Evolutionary conservation across 331 rosid genomes (phyloP).

Genomic region (Malus hybrid): DNA sequence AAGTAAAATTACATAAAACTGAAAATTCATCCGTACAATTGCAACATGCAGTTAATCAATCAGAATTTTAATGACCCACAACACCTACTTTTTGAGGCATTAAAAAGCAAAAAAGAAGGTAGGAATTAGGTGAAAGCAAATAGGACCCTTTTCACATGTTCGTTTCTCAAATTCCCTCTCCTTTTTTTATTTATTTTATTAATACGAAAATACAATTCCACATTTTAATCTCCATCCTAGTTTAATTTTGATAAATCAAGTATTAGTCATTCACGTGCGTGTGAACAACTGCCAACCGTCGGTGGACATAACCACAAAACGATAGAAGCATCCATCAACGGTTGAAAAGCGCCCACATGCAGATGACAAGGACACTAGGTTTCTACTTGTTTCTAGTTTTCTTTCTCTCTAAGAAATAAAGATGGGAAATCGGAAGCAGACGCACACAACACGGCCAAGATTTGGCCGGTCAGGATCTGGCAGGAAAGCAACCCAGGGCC

Average conservation of each 20-base stretch:
- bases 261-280: neutral
- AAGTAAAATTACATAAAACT: neutral
- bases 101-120: neutral
- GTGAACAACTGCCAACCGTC: too few relatives aligned
- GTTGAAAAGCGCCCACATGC: neutral
- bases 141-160: neutral
- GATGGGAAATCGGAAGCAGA: neutral
- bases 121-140: neutral
- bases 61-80: neutral
- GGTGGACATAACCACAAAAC: too few relatives aligned
- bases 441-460: neutral
- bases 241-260: neutral
- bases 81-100: neutral
- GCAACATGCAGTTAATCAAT: neutral
- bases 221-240: neutral
- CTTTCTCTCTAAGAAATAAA: too few relatives aligned
- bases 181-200: neutral
- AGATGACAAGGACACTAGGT: neutral
- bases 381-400: neutral
- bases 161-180: neutral
- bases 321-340: neutral
- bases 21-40: neutral
- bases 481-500: neutral
- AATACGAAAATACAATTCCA: neutral
- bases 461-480: neutral